These are phyloP conservation scores for Saccharomycopsis sp. DNA, from an alignment of 805 yeast species.

Conservation along the genomic window DNA sequence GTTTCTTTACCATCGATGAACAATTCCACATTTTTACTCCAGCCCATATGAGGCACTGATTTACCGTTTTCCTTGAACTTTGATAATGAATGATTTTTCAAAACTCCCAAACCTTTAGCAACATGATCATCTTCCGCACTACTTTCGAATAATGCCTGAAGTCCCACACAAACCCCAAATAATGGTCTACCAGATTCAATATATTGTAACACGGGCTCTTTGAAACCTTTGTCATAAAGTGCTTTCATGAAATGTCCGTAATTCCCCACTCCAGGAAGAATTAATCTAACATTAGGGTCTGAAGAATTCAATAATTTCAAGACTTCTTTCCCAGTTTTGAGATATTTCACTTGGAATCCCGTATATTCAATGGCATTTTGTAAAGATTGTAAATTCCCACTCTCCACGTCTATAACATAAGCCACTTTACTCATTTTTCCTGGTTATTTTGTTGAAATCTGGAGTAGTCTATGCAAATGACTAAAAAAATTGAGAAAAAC, in stretches of 20 bases:
- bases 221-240: constrained; percentile 49
- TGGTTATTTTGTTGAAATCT: no score
- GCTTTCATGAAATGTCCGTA: constrained; percentile 87
- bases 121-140: constrained; percentile 51
- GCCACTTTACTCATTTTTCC: constrained; percentile 2
- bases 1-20: constrained; percentile 16
- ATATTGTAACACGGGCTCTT: constrained; percentile 53
- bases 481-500: no score
- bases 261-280: constrained; percentile 96
- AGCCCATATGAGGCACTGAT: constrained; percentile 94
- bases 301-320: constrained; percentile 5
- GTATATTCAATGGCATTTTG: constrained; percentile 73
- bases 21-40: constrained; percentile 51
- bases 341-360: constrained; percentile 59
- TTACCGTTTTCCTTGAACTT: constrained; percentile 56
- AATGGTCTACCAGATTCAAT: constrained; percentile 71
- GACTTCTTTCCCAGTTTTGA: constrained; percentile 26
- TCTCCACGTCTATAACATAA: constrained; percentile 73
- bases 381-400: constrained; percentile 87
- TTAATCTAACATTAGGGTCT: constrained; percentile 29
- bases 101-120: constrained; percentile 45
- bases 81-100: constrained; percentile 40
- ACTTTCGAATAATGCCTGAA: constrained; percentile 70
- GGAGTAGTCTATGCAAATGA: no score
- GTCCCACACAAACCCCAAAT: constrained; percentile 97